Conservation (phyloP, 495 filamentous ascomycete genomes). For the Penicillium coffeae region DNA sequence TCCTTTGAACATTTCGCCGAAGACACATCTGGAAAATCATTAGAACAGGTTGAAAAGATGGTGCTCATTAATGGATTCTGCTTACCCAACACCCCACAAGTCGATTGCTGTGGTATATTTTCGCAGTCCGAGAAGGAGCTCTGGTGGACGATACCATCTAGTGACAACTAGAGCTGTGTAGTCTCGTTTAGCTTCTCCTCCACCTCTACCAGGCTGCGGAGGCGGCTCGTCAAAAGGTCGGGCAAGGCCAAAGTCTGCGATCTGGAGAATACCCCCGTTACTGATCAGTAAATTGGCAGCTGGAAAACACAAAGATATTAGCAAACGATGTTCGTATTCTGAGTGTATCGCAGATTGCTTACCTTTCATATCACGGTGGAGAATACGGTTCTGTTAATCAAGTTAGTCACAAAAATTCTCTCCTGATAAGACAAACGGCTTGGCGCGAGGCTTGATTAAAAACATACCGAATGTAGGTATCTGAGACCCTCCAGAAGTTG, state of each 20-base stretch:
- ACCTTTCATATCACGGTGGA: constrained; percentile 97
- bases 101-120: constrained; percentile 95
- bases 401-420: neutral
- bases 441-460: neutral
- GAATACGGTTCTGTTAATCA: constrained; percentile 60
- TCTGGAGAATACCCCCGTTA: constrained; percentile 89
- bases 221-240: constrained; percentile 86
- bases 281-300: constrained; percentile 96
- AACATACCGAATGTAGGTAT: constrained; percentile 75
- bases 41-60: constrained; percentile 4
- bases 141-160: constrained; percentile 93
- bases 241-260: constrained; percentile 95
- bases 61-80: neutral
- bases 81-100: constrained; percentile 94
- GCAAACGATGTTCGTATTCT: neutral
- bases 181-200: constrained; percentile 79
- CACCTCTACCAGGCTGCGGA: constrained; percentile 73
- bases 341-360: constrained; percentile 6
- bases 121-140: constrained; percentile 81
- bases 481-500: constrained; percentile 86
- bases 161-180: constrained; percentile 96
- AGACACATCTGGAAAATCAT: constrained; percentile 67
- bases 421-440: constrained; percentile 10
- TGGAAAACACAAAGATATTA: constrained; percentile 13
- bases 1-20: constrained; percentile 95